Evolutionary conservation across 23 red algal genomes (phyloP).

Genomic region (Gracilaria domingensis): DNA sequence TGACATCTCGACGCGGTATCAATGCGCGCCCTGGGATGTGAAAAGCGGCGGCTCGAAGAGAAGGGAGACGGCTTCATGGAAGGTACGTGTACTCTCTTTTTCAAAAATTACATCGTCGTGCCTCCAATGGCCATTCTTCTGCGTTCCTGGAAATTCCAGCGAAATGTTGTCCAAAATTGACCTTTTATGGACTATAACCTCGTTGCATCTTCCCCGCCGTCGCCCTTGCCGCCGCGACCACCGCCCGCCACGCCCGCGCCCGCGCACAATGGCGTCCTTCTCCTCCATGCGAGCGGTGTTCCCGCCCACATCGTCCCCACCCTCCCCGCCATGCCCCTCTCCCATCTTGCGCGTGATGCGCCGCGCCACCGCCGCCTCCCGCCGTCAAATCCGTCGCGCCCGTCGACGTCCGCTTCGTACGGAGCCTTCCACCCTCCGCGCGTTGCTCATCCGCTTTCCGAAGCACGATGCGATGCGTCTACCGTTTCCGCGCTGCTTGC

Average conservation of each 20-base stretch:
- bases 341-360: constrained; percentile 42
- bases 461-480: constrained; percentile 64
- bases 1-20: too few relatives aligned
- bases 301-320: neutral
- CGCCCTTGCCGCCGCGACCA: too few relatives aligned
- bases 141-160: too few relatives aligned
- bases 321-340: neutral
- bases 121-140: too few relatives aligned
- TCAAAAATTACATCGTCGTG: too few relatives aligned
- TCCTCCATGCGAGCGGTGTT: neutral
- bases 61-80: too few relatives aligned
- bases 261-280: constrained; percentile 18
- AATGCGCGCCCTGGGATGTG: too few relatives aligned
- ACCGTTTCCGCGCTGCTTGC: constrained; percentile 49
- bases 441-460: constrained; percentile 48
- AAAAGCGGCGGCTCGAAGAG: too few relatives aligned
- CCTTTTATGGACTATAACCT: too few relatives aligned
- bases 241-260: neutral
- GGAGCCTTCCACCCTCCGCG: constrained; percentile 1
- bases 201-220: too few relatives aligned
- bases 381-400: constrained; percentile 12
- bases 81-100: too few relatives aligned
- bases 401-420: neutral
- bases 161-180: too few relatives aligned
- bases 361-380: constrained; percentile 1